Percentiles rank a stretch among this genome's conserved stretches.
Evolutionary conservation across 2,329 filamentous ascomycete genomes (phyloP).

Genomic region (Juglanconis sp.): DNA sequence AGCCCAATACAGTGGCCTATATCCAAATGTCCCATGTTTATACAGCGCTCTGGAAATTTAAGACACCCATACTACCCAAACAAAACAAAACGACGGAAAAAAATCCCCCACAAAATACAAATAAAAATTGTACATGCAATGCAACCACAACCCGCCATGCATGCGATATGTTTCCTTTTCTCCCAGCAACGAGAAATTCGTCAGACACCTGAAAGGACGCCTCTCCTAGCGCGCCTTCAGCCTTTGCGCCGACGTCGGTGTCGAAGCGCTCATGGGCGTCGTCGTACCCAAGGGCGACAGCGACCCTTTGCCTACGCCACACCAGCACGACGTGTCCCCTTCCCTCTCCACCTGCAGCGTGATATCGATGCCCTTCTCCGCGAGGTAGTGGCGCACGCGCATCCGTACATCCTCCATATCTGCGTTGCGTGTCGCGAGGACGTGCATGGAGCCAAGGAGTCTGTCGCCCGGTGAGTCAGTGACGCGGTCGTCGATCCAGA

Average conservation of each 20-base stretch:
- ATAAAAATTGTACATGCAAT: not conserved
- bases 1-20: not conserved
- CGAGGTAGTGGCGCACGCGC: conserved; percentile 69
- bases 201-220: not conserved
- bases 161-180: too few species aligned
- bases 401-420: conserved; percentile 81
- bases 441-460: conserved; percentile 81
- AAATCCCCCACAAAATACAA: too few species aligned
- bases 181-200: not conserved
- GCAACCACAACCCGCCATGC: not conserved
- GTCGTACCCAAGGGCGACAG: conserved; percentile 20
- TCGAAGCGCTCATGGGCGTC: not conserved
- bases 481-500: conserved; percentile 79
- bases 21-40: not conserved
- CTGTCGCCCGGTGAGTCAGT: conserved; percentile 41
- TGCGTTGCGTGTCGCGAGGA: conserved; percentile 69
- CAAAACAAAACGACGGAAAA: not conserved
- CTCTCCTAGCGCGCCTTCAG: conserved; percentile 15
- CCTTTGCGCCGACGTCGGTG: conserved; percentile 4
- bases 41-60: not conserved
- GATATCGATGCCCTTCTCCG: conserved; percentile 70
- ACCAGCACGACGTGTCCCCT: conserved; percentile 66
- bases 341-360: conserved; percentile 87
- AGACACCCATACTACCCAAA: not conserved
- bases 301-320: conserved; percentile 41